Evolutionary conservation across 1,284 basidiomycete species (phyloP).

Genomic region (Butyriboletus appendiculatus): DNA sequence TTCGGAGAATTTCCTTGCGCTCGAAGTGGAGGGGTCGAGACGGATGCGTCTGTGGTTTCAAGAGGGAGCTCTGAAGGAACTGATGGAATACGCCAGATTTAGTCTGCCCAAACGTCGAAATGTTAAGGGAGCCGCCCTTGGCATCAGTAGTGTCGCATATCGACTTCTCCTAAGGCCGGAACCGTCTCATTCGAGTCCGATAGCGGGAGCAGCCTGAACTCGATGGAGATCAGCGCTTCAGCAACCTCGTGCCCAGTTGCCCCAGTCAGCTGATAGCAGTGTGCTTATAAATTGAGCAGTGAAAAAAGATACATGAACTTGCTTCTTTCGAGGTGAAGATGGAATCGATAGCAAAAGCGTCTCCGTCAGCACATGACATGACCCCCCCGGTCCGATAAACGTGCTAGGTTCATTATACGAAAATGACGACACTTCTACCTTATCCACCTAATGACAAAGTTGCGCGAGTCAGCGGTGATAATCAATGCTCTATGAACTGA

Average conservation of each 20-base stretch:
- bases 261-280: background rate
- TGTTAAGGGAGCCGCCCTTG: background rate
- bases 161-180: background rate
- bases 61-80: background rate
- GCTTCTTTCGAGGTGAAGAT: background rate
- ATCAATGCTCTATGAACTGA: slow-evolving; percentile 26
- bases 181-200: background rate
- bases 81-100: background rate
- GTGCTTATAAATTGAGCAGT: slow-evolving; percentile 1
- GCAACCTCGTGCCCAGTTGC: background rate
- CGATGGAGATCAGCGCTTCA: background rate
- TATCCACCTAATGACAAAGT: slow-evolving; percentile 9
- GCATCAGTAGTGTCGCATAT: background rate
- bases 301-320: background rate
- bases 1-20: too few species aligned
- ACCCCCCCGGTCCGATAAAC: background rate
- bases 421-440: background rate
- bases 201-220: background rate
- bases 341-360: background rate
- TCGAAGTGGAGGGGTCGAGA: background rate
- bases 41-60: background rate
- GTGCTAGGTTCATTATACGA: background rate
- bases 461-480: background rate
- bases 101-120: background rate
- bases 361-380: background rate